Evolutionary conservation across 176 grass and related monocot genomes (phyloP).

Genomic region (Carex scoparia): DNA sequence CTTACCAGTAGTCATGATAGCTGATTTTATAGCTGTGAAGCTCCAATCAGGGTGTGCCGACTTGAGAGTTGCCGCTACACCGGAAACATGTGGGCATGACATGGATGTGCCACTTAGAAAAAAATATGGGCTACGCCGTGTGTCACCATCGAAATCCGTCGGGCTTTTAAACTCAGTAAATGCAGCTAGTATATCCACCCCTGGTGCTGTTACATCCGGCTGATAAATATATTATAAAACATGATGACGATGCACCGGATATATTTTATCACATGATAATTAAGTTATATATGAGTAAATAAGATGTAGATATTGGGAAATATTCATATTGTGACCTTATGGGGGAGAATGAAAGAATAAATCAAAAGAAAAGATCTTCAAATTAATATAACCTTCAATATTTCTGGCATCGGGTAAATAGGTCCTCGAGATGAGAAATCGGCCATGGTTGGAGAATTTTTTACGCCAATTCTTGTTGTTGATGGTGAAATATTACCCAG

Average conservation of each 20-base stretch:
- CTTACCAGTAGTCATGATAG: constrained; percentile 66
- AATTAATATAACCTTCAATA: constrained; percentile 40
- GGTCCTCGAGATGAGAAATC: constrained; percentile 66
- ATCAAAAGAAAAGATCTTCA: background rate
- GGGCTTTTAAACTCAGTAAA: constrained; percentile 47
- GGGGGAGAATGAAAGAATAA: background rate
- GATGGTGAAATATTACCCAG: constrained; percentile 46
- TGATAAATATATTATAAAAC: background rate
- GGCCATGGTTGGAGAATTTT: constrained; percentile 46
- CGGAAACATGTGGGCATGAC: constrained; percentile 62
- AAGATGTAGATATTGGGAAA: background rate
- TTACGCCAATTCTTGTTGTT: constrained; percentile 45
- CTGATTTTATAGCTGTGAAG: constrained; percentile 52
- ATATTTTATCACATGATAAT: background rate
- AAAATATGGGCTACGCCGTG: constrained; percentile 41
- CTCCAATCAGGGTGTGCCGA: constrained; percentile 57
- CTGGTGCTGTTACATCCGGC: constrained; percentile 61
- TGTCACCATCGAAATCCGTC: constrained; percentile 13
- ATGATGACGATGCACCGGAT: background rate
- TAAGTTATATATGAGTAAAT: background rate
- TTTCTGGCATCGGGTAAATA: constrained; percentile 33
- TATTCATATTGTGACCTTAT: background rate
- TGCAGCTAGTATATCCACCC: constrained; percentile 58
- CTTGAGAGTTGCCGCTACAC: constrained; percentile 47
- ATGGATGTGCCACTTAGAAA: constrained; percentile 72